Evolutionary conservation across 805 yeast genomes (phyloP), one percentile per base, ranked within the genome.

Genomic region (Candida tallmaniae): DNA sequence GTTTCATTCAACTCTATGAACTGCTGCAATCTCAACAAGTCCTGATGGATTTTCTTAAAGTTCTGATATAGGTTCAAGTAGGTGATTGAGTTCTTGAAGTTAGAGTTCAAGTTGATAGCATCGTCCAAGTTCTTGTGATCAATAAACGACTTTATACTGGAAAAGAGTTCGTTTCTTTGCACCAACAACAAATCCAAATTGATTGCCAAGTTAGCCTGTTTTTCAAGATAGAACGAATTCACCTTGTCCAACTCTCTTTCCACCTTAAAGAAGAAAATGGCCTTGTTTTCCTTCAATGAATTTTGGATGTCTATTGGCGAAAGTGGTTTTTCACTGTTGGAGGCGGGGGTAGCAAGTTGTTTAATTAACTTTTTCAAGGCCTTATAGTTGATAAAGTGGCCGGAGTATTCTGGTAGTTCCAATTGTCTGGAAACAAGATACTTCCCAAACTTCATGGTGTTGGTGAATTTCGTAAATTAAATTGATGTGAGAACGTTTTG

Each of bases 221-320:
- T 90, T 52, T 86, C 94, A 27, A 88, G 62, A 55, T 93, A 93
- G 55, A 86, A 90, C n/a, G 78, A 72, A 57, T 94, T 90, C 36
- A 93, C 97, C 55, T 90, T 93, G 51, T 93, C 98, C 47, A 93
- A 70, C 54, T 93, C 98, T 51, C 98, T 76, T 54, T 93, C 98
- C 22, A 93, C 70, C 48, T 85, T 75, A 66, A 93, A 93, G 62
- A 83, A 83, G 51, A 83, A 83, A 2, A 93, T 79, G 4, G 96
- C 89, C 60, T 87, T 89, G 61, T 87, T 88, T 46, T 87, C 96
- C 51, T 88, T 90, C 28, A 93, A 65, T 2, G 56, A 68, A 57
- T 42, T 66, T 58, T 55, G 70, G 46, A 56, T 58, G 48, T 63
- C 62, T 27, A 30, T 36, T 40, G 51, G 59, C 48, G 51, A 52